Evolutionary conservation across 352 stramenopile species (phyloP), one percentile per base, ranked within the genome.

Genomic region (Globisporangium viniferum): DNA sequence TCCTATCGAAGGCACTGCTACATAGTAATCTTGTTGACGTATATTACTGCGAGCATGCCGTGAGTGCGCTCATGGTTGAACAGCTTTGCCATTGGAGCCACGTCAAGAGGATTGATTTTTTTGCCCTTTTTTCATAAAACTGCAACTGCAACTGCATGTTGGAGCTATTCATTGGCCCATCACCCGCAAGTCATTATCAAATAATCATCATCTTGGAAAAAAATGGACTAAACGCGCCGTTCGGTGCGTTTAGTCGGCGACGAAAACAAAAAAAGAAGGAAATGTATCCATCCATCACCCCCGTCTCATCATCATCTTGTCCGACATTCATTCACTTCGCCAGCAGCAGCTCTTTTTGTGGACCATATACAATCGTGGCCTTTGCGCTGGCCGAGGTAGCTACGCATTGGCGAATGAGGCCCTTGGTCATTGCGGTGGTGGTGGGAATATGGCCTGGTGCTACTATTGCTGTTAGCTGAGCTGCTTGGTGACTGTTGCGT

Each of bases 131-230:
- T 33, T 33, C 31, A 24, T 24, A 33, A 33, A 56, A 12, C 3
- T n/a, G 14, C 31, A 59, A 59, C 27, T 29, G 27, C 53, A 57
- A 57, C 12, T 59, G 54, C 54, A 59, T 15, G 15, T 59, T 57
- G 51, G 35, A 57, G 51, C 22, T 57, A 24, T 20, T 44, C 10
- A 12, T 5, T 46, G 39, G 10, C 20, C 14, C 39, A 46, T 46
- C 31, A 24, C 3, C 31, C 31, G 31, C 5, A 33, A 33, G 31
- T 33, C 31, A 33, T 33, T 12, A 15, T 46, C 39, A 20, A n/a
- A n/a, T n/a, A 36, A 20, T 46, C 20, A 15, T 46, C 51, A 35
- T 20, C 41, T 49, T 49, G 15, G 41, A 46, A 46, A 12, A 44
- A 2, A 15, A 2, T 20, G 41, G 51, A 57, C 51, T 57, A 57